Evolutionary conservation across 2,329 filamentous ascomycete species (phyloP), one percentile per base, ranked within the genome.

Genomic region (Trichophyton benhamiae): DNA sequence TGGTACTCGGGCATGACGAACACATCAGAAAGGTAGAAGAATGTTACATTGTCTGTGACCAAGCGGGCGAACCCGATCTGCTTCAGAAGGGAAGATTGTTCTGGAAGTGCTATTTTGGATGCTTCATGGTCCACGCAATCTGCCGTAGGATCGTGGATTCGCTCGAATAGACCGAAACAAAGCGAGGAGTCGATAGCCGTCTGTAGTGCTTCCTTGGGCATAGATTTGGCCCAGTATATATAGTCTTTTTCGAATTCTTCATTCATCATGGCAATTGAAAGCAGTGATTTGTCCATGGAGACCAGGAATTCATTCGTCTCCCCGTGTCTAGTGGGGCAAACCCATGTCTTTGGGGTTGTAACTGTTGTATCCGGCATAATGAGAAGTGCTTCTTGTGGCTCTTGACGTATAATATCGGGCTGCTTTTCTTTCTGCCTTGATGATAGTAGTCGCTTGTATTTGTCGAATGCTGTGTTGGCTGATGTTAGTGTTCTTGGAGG

Each of bases 21-120:
- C 20, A 88, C 83, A 67, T 89, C 87, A 27, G 86, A 86, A 44
- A 87, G 72, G 67, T 87, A 90, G 38, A 81, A 84, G 66, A 88
- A 83, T 0, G 86, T 87, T 55, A 83, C 79, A 67, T 82, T 80
- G 72, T 90, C 87, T 7, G 87, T 90, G 59, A 89, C 75, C n/a
- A 87, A 71, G 38, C 87, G 78, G 1, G 79, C 80, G 61, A 86
- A 78, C 0, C 84, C 84, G 57, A 87, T 76, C 66, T 79, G 75
- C n/a, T 71, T 69, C 8, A 67, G 68, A 59, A 8, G 61, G 48
- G n/a, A 62, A 33, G 22, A 52, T 57, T 38, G 52, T 41, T 9
- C 52, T 6, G 36, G 55, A n/a, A n/a, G 15, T 6, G 13, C 38
- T 41, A n/a, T 13, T 41, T 11, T n/a, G 11, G 41, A 15, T 49